Evolutionary conservation across 2,329 filamentous ascomycete genomes (phyloP).

Genomic region (Fusarium pseudonygamai): DNA sequence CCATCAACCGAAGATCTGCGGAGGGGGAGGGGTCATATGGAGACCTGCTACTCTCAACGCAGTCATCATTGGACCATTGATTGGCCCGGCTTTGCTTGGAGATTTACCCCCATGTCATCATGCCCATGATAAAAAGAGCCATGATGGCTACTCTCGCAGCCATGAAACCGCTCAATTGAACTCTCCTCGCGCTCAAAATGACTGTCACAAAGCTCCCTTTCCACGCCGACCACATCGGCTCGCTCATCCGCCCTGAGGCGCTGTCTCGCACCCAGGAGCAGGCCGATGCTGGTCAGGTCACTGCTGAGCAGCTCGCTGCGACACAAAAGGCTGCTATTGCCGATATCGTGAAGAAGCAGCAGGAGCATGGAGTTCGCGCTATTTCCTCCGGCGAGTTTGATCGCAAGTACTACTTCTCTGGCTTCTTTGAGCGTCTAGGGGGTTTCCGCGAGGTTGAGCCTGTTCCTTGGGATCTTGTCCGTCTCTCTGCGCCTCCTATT

Average conservation of each 20-base stretch:
- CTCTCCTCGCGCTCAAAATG: slow-evolving; percentile 31
- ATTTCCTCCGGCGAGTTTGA: slow-evolving; percentile 77
- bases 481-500: slow-evolving; percentile 51
- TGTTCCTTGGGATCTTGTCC: slow-evolving; percentile 51
- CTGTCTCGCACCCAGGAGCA: slow-evolving; percentile 62
- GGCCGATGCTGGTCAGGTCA: slow-evolving; percentile 60
- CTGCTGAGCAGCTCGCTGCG: slow-evolving; percentile 56
- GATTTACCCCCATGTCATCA: slow-evolving; percentile 30
- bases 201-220: slow-evolving; percentile 59
- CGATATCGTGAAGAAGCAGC: slow-evolving; percentile 72
- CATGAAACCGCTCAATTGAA: slow-evolving; percentile 8
- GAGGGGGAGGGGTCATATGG: slow-evolving; percentile 42
- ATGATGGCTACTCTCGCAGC: slow-evolving; percentile 9
- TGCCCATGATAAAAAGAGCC: slow-evolving; percentile 35
- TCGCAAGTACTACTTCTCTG: slow-evolving; percentile 59
- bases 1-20: slow-evolving; percentile 39
- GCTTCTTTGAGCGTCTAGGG: slow-evolving; percentile 59
- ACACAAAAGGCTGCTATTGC: slow-evolving; percentile 71
- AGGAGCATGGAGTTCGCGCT: slow-evolving; percentile 68
- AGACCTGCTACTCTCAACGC: slow-evolving; percentile 17
- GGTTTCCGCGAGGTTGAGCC: slow-evolving; percentile 52
- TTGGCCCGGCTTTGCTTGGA: slow-evolving; percentile 12
- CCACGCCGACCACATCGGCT: slow-evolving; percentile 78
- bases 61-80: slow-evolving; percentile 35
- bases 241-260: slow-evolving; percentile 71